Percentiles rank a stretch among this genome's conserved stretches.
phyloP scores from a whole-genome alignment of 176 grass and related monocot species.

The Musa itinerans region DNA sequence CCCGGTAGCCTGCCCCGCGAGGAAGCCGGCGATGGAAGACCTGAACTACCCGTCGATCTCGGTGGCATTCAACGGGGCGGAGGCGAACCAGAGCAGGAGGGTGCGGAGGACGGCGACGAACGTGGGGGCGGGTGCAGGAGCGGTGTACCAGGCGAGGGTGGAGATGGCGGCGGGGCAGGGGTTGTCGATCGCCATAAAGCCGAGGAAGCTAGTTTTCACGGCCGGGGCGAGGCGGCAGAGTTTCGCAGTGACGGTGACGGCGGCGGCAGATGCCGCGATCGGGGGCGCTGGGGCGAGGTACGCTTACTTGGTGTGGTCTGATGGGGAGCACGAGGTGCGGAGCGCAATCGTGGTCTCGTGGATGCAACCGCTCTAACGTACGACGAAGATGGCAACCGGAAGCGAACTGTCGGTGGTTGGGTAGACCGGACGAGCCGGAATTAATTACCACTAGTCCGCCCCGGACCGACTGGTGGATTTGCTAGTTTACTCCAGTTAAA shows the following conservation, averaged over 20 bases:
- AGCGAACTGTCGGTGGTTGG: neutral
- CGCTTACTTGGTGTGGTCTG: slow-evolving; percentile 69
- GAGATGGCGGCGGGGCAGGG: slow-evolving; percentile 30
- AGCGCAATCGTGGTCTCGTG: slow-evolving; percentile 80
- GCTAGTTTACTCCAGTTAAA: too few species aligned
- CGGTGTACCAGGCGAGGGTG: slow-evolving; percentile 54
- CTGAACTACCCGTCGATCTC: slow-evolving; percentile 98
- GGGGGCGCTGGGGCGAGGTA: slow-evolving; percentile 22
- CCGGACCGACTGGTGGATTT: too few species aligned
- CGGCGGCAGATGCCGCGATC: neutral
- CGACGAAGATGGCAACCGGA: neutral
- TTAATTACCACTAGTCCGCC: neutral
- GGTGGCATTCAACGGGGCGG: slow-evolving; percentile 43
- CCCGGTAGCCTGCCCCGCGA: slow-evolving; percentile 44
- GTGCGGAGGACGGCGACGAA: slow-evolving; percentile 60
- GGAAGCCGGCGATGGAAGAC: slow-evolving; percentile 41
- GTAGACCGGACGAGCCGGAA: neutral
- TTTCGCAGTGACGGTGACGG: slow-evolving; percentile 49
- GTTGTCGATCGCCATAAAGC: slow-evolving; percentile 42
- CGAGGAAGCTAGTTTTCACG: slow-evolving; percentile 57
- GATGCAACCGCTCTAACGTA: slow-evolving; percentile 49
- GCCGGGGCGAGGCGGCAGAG: slow-evolving; percentile 33
- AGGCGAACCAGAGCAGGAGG: slow-evolving; percentile 39
- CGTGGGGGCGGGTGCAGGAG: slow-evolving; percentile 36
- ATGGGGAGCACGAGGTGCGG: slow-evolving; percentile 63